These are phyloP conservation scores for Hypoxylon sp. DNA, from an alignment of 2,329 filamentous ascomycete genomes.

Conservation along the genomic window DNA sequence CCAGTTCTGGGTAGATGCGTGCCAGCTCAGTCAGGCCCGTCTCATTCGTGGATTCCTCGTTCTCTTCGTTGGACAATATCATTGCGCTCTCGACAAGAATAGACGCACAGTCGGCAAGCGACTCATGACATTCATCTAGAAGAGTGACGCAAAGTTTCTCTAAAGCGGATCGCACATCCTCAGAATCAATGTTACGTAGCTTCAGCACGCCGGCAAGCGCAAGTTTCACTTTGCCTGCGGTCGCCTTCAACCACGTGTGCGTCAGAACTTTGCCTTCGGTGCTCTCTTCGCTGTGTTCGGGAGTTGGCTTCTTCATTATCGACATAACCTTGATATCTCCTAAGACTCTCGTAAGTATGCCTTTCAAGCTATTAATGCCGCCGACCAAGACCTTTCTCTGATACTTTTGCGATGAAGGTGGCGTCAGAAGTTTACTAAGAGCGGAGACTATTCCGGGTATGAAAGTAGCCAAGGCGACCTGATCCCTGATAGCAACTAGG, in stretches of 20 bases:
- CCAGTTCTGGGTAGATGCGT: constrained; percentile 67
- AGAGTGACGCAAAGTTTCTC: constrained; percentile 76
- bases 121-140: constrained; percentile 79
- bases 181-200: constrained; percentile 73
- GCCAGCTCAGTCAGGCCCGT: constrained; percentile 69
- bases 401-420: constrained; percentile 65
- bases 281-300: constrained; percentile 37
- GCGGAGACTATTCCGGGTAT: constrained; percentile 87
- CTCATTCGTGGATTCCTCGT: constrained; percentile 51
- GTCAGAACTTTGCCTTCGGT: constrained; percentile 54
- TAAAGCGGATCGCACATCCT: constrained; percentile 73
- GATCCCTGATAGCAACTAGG: constrained; percentile 71
- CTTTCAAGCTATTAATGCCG: constrained; percentile 66
- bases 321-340: constrained; percentile 64
- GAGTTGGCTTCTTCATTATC: constrained; percentile 51
- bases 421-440: constrained; percentile 77
- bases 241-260: constrained; percentile 78
- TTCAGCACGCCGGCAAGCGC: constrained; percentile 81
- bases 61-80: constrained; percentile 66
- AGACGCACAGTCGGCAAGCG: constrained; percentile 72
- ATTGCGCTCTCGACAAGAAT: constrained; percentile 86
- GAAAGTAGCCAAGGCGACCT: constrained; percentile 81
- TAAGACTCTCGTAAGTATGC: constrained; percentile 63
- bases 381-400: constrained; percentile 69
- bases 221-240: constrained; percentile 80